These are phyloP conservation scores for Hyaloscypha variabilis DNA, from an alignment of 495 filamentous ascomycete genomes.

Conservation along the genomic window DNA sequence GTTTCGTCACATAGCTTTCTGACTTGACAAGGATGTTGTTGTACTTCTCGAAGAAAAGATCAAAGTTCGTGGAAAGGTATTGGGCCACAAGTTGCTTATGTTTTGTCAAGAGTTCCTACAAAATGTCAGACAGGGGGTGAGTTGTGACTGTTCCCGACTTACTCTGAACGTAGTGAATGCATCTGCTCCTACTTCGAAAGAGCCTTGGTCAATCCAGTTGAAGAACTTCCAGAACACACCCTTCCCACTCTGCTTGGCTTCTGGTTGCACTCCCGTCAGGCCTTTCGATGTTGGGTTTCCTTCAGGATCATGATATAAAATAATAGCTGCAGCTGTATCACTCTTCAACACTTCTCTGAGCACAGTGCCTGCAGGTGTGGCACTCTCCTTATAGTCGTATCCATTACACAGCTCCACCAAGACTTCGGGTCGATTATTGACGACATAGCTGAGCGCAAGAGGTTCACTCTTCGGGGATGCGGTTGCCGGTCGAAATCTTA, in stretches of 20 bases:
- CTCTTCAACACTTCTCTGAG: constrained; percentile 91
- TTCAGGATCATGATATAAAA: constrained; percentile 86
- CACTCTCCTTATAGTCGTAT: constrained; percentile 88
- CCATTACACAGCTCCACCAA: constrained; percentile 86
- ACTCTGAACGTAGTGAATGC: constrained; percentile 97
- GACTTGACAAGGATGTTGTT: constrained; percentile 87
- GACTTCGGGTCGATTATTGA: constrained; percentile 82
- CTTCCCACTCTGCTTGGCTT: constrained; percentile 65
- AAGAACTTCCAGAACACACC: constrained; percentile 99
- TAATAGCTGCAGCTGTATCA: constrained; percentile 83
- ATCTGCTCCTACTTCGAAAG: constrained; percentile 96
- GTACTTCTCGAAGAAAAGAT: constrained; percentile 87
- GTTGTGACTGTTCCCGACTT: constrained; percentile 31
- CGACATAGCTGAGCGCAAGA: constrained; percentile 81
- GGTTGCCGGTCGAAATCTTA: constrained; percentile 74
- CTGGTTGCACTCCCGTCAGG: constrained; percentile 67
- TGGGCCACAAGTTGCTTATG: constrained; percentile 88
- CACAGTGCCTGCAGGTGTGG: constrained; percentile 89
- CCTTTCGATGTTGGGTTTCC: constrained; percentile 53
- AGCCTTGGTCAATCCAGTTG: constrained; percentile 91
- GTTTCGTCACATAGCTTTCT: constrained; percentile 95
- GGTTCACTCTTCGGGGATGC: constrained; percentile 64
- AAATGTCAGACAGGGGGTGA: constrained; percentile 65
- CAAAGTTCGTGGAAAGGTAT: constrained; percentile 86
- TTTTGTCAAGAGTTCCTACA: constrained; percentile 86